phyloP scores from a whole-genome alignment of 2,329 filamentous ascomycete species.

The Cercospora canescens region DNA sequence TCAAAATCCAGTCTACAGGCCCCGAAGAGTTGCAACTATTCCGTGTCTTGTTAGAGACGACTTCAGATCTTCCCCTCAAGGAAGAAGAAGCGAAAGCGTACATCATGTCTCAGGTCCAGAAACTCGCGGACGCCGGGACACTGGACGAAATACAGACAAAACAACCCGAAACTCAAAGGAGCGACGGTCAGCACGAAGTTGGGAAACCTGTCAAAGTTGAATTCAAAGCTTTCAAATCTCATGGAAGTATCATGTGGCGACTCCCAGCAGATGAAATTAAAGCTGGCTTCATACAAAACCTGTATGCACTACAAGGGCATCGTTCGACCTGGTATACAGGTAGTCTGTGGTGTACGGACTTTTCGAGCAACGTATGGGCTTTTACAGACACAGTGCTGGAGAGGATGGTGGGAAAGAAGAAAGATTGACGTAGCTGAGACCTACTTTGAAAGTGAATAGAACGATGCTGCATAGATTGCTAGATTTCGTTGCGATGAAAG shows the following conservation, averaged over 20 bases:
- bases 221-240: constrained; percentile 1
- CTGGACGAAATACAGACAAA: neutral
- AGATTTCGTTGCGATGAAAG: neutral
- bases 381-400: constrained; percentile 15
- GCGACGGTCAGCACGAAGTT: neutral
- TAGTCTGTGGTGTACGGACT: constrained; percentile 11
- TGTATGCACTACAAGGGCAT: constrained; percentile 14
- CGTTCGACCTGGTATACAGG: constrained; percentile 16
- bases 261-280: constrained; percentile 3
- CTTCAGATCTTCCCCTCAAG: neutral
- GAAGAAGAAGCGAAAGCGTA: constrained; percentile 6
- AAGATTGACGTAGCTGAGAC: neutral
- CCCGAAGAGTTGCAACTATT: neutral
- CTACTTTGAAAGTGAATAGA: neutral
- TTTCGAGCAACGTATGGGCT: constrained; percentile 11
- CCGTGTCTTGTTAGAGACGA: constrained; percentile 1
- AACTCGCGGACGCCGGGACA: neutral
- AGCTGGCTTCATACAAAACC: constrained; percentile 8
- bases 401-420: constrained; percentile 4
- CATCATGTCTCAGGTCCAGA: neutral
- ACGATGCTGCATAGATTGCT: neutral
- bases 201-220: neutral
- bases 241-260: neutral
- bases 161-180: neutral
- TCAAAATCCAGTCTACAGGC: constrained; percentile 2